A percentile compares a stretch with the other conserved stretches of the same genome.
phyloP scores from a whole-genome alignment of 225 moss, liverwort and hornwort genomes.

The Takakia lepidozioides region DNA sequence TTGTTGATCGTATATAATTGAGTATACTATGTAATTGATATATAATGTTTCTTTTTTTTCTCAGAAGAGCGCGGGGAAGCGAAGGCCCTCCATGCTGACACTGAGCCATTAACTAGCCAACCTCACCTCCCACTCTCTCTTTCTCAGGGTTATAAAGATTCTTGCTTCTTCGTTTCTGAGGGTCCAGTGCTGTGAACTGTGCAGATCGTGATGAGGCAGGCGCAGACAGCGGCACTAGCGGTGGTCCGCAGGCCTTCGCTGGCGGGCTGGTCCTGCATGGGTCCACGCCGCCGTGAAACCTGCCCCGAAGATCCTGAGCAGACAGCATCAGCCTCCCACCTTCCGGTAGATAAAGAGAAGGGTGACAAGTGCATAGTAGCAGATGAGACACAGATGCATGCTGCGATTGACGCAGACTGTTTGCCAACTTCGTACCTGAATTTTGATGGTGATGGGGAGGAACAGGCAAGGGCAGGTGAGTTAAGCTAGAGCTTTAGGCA shows the following conservation, averaged over 20 bases:
- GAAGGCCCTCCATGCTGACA: too few relatives aligned
- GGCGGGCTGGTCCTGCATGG: slow-evolving; percentile 90
- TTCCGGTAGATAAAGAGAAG: slow-evolving; percentile 35
- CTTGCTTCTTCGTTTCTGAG: not conserved
- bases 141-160: too few relatives aligned
- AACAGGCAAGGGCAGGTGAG: slow-evolving; percentile 37
- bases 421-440: not conserved
- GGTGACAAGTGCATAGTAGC: slow-evolving; percentile 15
- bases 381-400: slow-evolving; percentile 15
- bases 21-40: too few relatives aligned
- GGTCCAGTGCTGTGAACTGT: not conserved
- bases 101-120: too few relatives aligned
- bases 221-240: slow-evolving; percentile 84
- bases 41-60: too few relatives aligned
- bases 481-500: too few relatives aligned
- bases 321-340: too few relatives aligned
- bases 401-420: slow-evolving; percentile 9
- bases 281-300: slow-evolving; percentile 76
- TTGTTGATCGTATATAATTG: too few relatives aligned
- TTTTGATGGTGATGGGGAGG: slow-evolving; percentile 18
- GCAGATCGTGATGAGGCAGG: slow-evolving; percentile 90
- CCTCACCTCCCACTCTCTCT: too few relatives aligned
- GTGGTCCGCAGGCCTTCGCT: slow-evolving; percentile 77
- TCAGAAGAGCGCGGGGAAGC: too few relatives aligned
- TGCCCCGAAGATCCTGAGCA: too few relatives aligned